A percentile compares a stretch with the other conserved stretches of the same genome.
phyloP scores from a whole-genome alignment of 2,329 filamentous ascomycete species.

The Beauveria australis region DNA sequence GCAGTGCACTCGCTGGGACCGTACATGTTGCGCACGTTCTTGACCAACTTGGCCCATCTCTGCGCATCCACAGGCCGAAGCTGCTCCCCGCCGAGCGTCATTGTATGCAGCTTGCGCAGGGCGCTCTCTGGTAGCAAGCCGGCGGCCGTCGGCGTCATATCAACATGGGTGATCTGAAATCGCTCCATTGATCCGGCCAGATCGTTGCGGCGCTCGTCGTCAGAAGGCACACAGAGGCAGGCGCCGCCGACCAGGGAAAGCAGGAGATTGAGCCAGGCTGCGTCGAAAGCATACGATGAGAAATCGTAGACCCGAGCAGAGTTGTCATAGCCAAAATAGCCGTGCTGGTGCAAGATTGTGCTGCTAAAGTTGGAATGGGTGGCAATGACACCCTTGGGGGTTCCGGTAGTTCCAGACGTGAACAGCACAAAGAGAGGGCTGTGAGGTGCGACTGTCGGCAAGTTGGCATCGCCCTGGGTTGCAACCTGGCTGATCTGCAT shows the following conservation, averaged over 20 bases:
- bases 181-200: constrained; percentile 1
- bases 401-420: constrained; percentile 16
- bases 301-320: constrained; percentile 12
- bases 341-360: constrained; percentile 9
- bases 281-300: constrained; percentile 14
- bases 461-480: not conserved
- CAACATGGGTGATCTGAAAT: not conserved
- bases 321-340: constrained; percentile 8
- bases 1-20: constrained; percentile 4
- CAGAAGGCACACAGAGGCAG: not conserved
- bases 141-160: constrained; percentile 10
- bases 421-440: constrained; percentile 17
- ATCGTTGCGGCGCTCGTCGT: not conserved
- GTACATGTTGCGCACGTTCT: not conserved
- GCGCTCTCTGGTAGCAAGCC: constrained; percentile 10
- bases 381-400: constrained; percentile 17
- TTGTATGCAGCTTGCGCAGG: not conserved
- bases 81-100: constrained; percentile 6
- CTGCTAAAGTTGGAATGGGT: constrained; percentile 12
- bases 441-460: not conserved
- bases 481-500: not conserved
- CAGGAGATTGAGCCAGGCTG: not conserved
- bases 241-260: not conserved
- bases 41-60: not conserved
- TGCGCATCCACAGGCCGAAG: not conserved